Conservation (phyloP, 768 basidiomycete species). For the Coprinopsis marcescibilis region DNA sequence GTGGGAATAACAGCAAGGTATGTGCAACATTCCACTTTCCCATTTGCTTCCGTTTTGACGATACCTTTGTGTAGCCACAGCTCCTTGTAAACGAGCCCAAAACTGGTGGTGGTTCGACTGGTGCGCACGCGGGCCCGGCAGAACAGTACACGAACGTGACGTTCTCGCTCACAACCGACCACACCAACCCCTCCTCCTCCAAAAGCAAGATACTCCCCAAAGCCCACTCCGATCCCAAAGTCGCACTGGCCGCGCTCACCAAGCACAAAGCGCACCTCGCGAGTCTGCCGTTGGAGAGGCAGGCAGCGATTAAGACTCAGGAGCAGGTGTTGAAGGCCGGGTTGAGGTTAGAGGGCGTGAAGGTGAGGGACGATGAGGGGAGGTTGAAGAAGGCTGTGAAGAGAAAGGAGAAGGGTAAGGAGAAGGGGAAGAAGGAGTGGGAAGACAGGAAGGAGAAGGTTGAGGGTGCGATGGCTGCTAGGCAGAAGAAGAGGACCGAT, state of each 20-base stretch:
- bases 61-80: conserved; percentile 43
- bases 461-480: too few species aligned
- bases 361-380: conserved; percentile 82
- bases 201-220: conserved; percentile 64
- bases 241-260: conserved; percentile 78
- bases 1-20: conserved; percentile 50
- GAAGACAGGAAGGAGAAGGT: not conserved
- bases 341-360: conserved; percentile 82
- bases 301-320: conserved; percentile 71
- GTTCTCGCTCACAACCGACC: conserved; percentile 51
- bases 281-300: conserved; percentile 74
- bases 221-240: conserved; percentile 77
- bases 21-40: conserved; percentile 11
- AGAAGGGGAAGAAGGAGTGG: conserved; percentile 82
- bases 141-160: conserved; percentile 60
- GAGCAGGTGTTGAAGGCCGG: conserved; percentile 90
- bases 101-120: too few species aligned
- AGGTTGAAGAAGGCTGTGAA: conserved; percentile 91
- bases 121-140: conserved; percentile 29
- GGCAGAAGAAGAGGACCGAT: too few species aligned
- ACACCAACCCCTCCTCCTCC: conserved; percentile 22
- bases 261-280: conserved; percentile 75
- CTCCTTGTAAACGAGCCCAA: conserved; percentile 75
- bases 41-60: conserved; percentile 1
- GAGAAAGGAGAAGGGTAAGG: conserved; percentile 86